A percentile compares a stretch with the other conserved stretches of the same genome.
These are phyloP conservation scores for Kodamaea alishanica DNA, from an alignment of 1,139 yeast genomes.

Conservation along the genomic window DNA sequence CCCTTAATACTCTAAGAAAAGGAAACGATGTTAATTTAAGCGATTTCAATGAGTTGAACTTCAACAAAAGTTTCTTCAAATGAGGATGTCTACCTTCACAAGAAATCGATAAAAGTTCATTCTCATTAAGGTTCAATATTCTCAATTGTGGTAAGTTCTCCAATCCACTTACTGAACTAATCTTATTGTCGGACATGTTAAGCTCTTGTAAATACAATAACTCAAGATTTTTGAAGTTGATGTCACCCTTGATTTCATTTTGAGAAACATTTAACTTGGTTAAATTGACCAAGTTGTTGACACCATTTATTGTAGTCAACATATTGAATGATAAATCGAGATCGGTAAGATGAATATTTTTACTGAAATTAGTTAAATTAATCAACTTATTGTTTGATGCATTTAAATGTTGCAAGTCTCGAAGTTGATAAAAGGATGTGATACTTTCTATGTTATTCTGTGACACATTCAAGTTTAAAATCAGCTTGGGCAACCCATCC, in stretches of 20 bases:
- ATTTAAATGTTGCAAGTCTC: slow-evolving; percentile 43
- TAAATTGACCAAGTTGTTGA: slow-evolving; percentile 40
- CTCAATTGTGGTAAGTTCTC: slow-evolving; percentile 35
- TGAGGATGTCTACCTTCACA: slow-evolving; percentile 23
- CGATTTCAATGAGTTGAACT: slow-evolving; percentile 33
- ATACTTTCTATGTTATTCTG: slow-evolving; percentile 39
- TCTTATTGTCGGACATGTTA: slow-evolving; percentile 40
- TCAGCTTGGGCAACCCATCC: slow-evolving; percentile 43
- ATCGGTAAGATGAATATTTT: slow-evolving; percentile 37
- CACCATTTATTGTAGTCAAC: slow-evolving; percentile 33
- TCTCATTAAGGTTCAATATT: slow-evolving; percentile 43
- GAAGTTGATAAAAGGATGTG: slow-evolving; percentile 38
- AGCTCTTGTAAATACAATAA: slow-evolving; percentile 44
- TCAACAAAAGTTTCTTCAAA: slow-evolving; percentile 44
- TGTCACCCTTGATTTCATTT: slow-evolving; percentile 36
- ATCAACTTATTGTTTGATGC: slow-evolving; percentile 37
- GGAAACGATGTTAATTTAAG: slow-evolving; percentile 36
- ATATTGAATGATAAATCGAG: slow-evolving; percentile 33
- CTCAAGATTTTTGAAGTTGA: slow-evolving; percentile 35
- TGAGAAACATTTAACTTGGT: slow-evolving; percentile 39
- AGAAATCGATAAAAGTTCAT: slow-evolving; percentile 26
- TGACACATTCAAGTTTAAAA: slow-evolving; percentile 36
- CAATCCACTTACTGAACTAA: slow-evolving; percentile 32
- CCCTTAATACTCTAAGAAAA: slow-evolving; percentile 39
- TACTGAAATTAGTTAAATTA: slow-evolving; percentile 28